Evolutionary conservation across 1,139 yeast genomes (phyloP).

Genomic region (Candida freyschussii): DNA sequence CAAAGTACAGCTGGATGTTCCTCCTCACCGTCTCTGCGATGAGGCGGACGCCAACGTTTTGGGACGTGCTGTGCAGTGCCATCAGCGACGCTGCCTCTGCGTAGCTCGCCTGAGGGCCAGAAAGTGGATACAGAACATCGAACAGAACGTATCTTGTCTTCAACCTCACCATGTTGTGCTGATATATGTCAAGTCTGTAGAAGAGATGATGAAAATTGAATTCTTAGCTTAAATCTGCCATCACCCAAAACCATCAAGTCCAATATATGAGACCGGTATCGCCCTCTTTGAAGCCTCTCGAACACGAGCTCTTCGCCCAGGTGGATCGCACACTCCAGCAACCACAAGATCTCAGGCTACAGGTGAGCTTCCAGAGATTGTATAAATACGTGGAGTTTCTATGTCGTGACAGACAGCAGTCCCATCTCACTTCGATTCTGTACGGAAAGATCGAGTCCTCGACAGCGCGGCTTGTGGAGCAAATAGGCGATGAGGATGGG

Average conservation of each 20-base stretch:
- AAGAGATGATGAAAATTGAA: too few species aligned
- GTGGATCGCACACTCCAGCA: slow-evolving; percentile 4
- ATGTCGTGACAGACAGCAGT: slow-evolving; percentile 30
- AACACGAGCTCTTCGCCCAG: slow-evolving; percentile 5
- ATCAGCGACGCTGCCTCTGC: slow-evolving; percentile 35
- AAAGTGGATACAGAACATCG: slow-evolving; percentile 65
- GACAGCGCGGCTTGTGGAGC: slow-evolving; percentile 1
- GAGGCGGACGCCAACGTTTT: slow-evolving; percentile 38
- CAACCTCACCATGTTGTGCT: slow-evolving; percentile 74
- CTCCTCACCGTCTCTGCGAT: slow-evolving; percentile 51
- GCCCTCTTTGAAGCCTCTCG: slow-evolving; percentile 4
- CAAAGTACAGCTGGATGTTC: slow-evolving; percentile 57
- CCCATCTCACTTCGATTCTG: slow-evolving; percentile 23
- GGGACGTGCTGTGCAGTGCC: slow-evolving; percentile 45
- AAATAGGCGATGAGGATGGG: neutral
- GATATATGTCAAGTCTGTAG: too few species aligned
- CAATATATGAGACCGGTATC: slow-evolving; percentile 7
- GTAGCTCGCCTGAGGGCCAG: slow-evolving; percentile 9
- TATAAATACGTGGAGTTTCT: slow-evolving; percentile 35
- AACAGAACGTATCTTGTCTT: slow-evolving; percentile 81
- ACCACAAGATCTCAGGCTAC: slow-evolving; percentile 2
- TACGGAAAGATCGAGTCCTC: slow-evolving; percentile 13
- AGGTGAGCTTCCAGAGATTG: slow-evolving; percentile 24
- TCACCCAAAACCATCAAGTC: too few species aligned
- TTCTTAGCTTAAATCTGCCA: too few species aligned